Base-by-base conservation (phyloP, 1,284 basidiomycete species). In the Pyrrhoderma noxium region DNA sequence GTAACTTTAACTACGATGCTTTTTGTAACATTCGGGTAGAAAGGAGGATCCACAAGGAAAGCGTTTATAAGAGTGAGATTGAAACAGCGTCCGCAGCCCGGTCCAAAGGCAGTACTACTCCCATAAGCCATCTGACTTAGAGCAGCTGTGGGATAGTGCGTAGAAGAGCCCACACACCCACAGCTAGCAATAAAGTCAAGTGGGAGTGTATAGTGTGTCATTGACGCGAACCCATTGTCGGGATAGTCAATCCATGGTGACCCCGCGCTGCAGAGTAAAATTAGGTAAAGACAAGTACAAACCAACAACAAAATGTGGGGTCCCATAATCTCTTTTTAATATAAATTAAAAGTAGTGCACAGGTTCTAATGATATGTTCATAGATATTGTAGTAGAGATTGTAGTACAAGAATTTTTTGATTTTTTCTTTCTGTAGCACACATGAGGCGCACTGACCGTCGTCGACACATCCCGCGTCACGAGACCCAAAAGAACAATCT, bases 71-170 rank as follows among this genome's bases (percentile, higher is more conserved):
- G 71, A 0, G 85, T 85, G 53, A 89, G 66, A 45, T 82, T 82
- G 66, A 89, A 89, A 70, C 87, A 89, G 51, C 72, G 73, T 37
- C 86, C 86, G 59, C 86, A 89, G 2, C 73, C 75, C 37, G 84
- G 79, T 3, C 85, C 85, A 61, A 80, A 89, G n/a, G 75, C 73
- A n/a, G 68, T 72, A 56, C 76, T 81, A 61, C 81, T 85, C 0
- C 86, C 87, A 58, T 75, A 89, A 1, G 86, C 86, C 72, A 83
- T 80, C 60, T 87, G 80, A 53, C 73, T 85, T 57, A 89, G 65
- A 7, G 87, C 87, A 16, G 80, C 85, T 1, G 86, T 89, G 2
- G 86, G 85, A 60, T 81, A 86, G 59, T 81, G 70, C 23, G 84
- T 85, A 60, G 83, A 86, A 40, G 71, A 69, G 8, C 73, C 73